phyloP scores from a whole-genome alignment of 2,329 filamentous ascomycete species.

The Calonectria pseudoreteaudii region DNA sequence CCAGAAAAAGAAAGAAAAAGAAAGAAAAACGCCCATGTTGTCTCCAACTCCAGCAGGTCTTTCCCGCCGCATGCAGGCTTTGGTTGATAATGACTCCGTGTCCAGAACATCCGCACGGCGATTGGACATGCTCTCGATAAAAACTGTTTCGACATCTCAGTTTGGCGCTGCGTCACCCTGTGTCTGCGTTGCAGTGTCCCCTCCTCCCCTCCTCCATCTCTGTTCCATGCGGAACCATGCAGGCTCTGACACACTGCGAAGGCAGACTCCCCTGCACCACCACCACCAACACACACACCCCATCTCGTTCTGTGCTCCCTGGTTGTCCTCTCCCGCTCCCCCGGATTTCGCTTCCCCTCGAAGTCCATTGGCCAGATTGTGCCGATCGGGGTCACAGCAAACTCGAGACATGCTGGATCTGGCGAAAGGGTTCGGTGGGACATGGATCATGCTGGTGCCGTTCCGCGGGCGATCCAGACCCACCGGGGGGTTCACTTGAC shows the following conservation, averaged over 20 bases:
- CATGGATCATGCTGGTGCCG: conserved; percentile 12
- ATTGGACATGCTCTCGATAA: background rate
- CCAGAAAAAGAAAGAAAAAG: background rate
- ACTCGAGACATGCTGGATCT: conserved; percentile 29
- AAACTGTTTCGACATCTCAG: conserved; percentile 25
- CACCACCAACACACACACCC: background rate
- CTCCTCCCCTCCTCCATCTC: background rate
- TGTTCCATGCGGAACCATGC: conserved; percentile 24
- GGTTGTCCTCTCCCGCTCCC: conserved; percentile 2
- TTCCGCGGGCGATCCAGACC: background rate
- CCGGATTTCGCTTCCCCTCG: conserved; percentile 15
- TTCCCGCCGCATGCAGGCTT: background rate
- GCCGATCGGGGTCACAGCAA: conserved; percentile 12
- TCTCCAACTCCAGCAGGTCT: conserved; percentile 5
- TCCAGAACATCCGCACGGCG: background rate
- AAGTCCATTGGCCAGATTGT: conserved; percentile 24
- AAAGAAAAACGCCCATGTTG: conserved; percentile 1
- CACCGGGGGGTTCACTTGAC: background rate
- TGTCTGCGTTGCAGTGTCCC: conserved; percentile 11
- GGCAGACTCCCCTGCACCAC: background rate
- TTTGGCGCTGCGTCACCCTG: conserved; percentile 26
- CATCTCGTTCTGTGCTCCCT: background rate
- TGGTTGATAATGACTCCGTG: too few relatives aligned
- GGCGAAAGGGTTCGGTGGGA: conserved; percentile 15
- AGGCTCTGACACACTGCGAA: conserved; percentile 19